Evolutionary conservation across 805 yeast species (phyloP).

Genomic region (Starmerella vitae): DNA sequence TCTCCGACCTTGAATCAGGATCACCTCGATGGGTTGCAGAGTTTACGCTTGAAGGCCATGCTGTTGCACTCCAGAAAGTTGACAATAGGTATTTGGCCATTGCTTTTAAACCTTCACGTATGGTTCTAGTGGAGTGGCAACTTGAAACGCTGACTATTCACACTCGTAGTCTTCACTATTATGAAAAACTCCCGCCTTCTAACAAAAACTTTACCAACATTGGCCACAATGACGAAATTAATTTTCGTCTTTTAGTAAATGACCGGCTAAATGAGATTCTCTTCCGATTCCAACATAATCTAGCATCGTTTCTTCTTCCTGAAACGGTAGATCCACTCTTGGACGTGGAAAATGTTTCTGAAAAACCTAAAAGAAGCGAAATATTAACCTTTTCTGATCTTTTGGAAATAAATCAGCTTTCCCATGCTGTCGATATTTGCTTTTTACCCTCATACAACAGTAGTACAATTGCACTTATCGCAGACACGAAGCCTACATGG

Average conservation of each 20-base stretch:
- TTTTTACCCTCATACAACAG: conserved; percentile 64
- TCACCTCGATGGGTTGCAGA: conserved; percentile 41
- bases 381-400: neutral
- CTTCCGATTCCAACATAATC: conserved; percentile 37
- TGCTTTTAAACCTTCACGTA: conserved; percentile 60
- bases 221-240: neutral
- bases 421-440: conserved; percentile 49
- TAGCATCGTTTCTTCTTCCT: conserved; percentile 2
- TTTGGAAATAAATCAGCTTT: neutral
- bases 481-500: conserved; percentile 54
- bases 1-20: conserved; percentile 24
- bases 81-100: conserved; percentile 33
- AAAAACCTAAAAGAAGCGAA: neutral
- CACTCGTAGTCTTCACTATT: conserved; percentile 73
- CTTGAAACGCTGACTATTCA: conserved; percentile 37
- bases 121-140: conserved; percentile 67
- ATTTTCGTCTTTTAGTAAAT: conserved; percentile 27
- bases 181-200: conserved; percentile 38
- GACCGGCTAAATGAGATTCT: conserved; percentile 51
- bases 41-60: conserved; percentile 55
- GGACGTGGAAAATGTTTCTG: neutral
- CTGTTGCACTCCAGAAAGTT: conserved; percentile 43
- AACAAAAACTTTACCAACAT: neutral
- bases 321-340: neutral
- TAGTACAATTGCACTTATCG: conserved; percentile 65